Base-by-base conservation (phyloP, 1,284 basidiomycete species). In the Rhizoctonia solani region DNA sequence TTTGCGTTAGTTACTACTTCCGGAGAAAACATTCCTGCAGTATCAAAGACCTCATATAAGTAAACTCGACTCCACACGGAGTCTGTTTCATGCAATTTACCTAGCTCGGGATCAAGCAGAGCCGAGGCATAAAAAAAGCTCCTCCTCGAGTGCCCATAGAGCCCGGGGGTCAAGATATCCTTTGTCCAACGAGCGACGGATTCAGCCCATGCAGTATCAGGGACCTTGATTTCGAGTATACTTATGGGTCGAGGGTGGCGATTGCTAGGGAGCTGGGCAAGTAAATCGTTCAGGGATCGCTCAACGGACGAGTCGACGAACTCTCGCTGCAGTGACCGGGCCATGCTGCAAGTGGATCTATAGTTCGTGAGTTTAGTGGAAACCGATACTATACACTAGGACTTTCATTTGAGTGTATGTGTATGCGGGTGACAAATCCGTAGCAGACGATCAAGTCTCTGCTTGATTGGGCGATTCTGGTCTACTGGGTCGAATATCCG, bases 281-380 rank as follows among this genome's bases (percentile, higher is more conserved):
- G 19, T 14, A 63, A 25, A 19, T 63, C 49, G 49, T 63, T 63
- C 32, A 63, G n/a, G 9, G 59, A 63, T 21, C 59, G 59, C 37
- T 63, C 59, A 49, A 63, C 59, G 6, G 59, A 63, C 21, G 59
- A 63, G 59, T 63, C 49, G 19, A 63, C 30, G 34, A 63, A 63
- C 19, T 63, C 59, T 34, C 59, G 59, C 37, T 52, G 59, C 13
- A 52, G 59, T 46, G 6, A 11, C 29, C 9, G 29, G 14, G 23
- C 21, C 56, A 61, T 61, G 37, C 16, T n/a, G n/a, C n/a, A n/a
- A n/a, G n/a, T n/a, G n/a, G n/a, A n/a, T n/a, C n/a, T n/a, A n/a
- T n/a, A n/a, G n/a, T n/a, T n/a, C n/a, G n/a, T n/a, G n/a, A n/a
- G n/a, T n/a, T n/a, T n/a, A n/a, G n/a, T n/a, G n/a, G n/a, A n/a